These are phyloP conservation scores for Daldinia sp. DNA, from an alignment of 2,329 filamentous ascomycete species.

Conservation along the genomic window DNA sequence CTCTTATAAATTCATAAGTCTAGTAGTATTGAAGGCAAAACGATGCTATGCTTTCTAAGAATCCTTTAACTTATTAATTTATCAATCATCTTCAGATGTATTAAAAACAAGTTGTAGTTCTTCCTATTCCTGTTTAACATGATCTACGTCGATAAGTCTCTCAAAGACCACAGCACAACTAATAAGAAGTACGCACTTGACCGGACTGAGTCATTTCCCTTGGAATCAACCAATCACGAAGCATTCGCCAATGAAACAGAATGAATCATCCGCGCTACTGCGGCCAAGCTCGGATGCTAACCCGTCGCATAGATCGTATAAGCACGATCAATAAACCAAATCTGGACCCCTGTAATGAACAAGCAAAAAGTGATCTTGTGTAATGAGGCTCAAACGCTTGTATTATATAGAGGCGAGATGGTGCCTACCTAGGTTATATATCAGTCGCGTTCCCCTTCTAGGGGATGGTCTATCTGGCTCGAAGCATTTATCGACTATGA, in stretches of 20 bases:
- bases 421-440: no score
- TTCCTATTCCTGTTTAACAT: no score
- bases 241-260: constrained; percentile 28
- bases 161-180: neutral
- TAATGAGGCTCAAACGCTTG: constrained; percentile 2
- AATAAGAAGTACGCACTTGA: neutral
- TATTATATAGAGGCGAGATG: neutral
- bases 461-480: neutral
- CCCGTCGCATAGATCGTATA: constrained; percentile 15
- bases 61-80: no score
- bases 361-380: neutral
- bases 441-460: neutral
- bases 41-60: no score
- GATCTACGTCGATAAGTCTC: no score
- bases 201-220: constrained; percentile 15
- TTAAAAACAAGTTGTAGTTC: no score
- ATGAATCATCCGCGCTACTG: constrained; percentile 44
- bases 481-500: neutral
- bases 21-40: no score
- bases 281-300: constrained; percentile 13
- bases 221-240: constrained; percentile 34
- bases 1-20: no score
- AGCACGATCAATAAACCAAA: neutral
- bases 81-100: no score
- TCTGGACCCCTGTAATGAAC: neutral